Conservation (phyloP, 139 green algal species). For the Cymbomonas tetramitiformis region DNA sequence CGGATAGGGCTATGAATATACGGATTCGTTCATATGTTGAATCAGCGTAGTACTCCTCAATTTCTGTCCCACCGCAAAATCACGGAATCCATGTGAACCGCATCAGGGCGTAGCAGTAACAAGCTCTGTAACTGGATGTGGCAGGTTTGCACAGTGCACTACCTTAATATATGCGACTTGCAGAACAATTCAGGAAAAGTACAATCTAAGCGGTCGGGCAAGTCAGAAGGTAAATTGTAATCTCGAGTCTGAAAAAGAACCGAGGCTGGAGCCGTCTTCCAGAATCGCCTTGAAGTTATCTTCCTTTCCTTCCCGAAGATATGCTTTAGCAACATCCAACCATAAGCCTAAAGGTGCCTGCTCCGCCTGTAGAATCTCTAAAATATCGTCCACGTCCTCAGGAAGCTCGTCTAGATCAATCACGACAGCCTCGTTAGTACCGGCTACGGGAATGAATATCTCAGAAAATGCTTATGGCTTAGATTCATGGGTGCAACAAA, state of each 20-base stretch:
- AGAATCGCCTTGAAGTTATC: slow-evolving; percentile 2
- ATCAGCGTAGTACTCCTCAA: slow-evolving; percentile 6
- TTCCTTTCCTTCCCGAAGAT: not conserved
- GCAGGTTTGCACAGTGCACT: not conserved
- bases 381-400: not conserved
- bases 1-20: too few species aligned
- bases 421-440: not conserved
- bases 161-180: too few species aligned
- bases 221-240: not conserved
- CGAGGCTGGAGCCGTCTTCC: not conserved
- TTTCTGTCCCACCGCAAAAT: slow-evolving; percentile 1
- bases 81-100: not conserved
- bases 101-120: not conserved
- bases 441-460: not conserved
- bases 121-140: not conserved
- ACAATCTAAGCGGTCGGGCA: not conserved
- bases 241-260: not conserved
- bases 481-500: too few species aligned
- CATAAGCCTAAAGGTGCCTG: not conserved
- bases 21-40: not conserved
- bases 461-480: too few species aligned
- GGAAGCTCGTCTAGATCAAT: not conserved
- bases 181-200: not conserved
- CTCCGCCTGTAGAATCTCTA: slow-evolving; percentile 2
- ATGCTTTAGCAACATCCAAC: slow-evolving; percentile 1